Conservation (phyloP, 805 yeast species). For the Lipomyces kockii region DNA sequence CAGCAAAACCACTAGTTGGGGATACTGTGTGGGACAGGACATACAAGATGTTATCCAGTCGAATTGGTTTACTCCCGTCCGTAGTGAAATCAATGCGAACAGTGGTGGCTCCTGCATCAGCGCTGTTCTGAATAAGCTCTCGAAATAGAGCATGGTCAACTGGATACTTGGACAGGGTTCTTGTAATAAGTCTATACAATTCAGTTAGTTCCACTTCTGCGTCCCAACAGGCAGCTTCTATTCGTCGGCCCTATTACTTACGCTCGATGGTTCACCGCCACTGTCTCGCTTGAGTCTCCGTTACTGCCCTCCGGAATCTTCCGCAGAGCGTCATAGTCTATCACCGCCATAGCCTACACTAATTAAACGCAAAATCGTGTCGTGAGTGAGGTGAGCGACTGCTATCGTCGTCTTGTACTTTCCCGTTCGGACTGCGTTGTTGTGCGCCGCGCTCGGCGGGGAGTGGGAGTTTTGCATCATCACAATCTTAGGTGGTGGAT, state of each 20-base stretch:
- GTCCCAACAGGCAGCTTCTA: neutral
- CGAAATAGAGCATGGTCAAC: slow-evolving; percentile 50
- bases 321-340: slow-evolving; percentile 32
- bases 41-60: slow-evolving; percentile 29
- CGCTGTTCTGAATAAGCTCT: slow-evolving; percentile 50
- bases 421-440: neutral
- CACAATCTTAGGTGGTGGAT: no score
- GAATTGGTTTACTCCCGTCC: slow-evolving; percentile 26
- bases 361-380: neutral
- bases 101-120: slow-evolving; percentile 48
- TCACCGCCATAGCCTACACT: neutral
- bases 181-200: slow-evolving; percentile 45
- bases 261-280: slow-evolving; percentile 50
- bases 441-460: neutral
- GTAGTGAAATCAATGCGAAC: slow-evolving; percentile 44
- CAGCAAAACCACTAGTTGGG: neutral
- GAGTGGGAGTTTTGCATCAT: neutral
- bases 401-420: neutral
- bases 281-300: slow-evolving; percentile 39
- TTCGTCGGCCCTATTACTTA: slow-evolving; percentile 28
- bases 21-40: neutral
- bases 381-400: neutral
- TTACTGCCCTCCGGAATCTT: slow-evolving; percentile 19
- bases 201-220: neutral
- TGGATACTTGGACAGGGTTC: slow-evolving; percentile 51